Base-by-base conservation (phyloP, 805 yeast species). In the Ogataea salicorniae region DNA sequence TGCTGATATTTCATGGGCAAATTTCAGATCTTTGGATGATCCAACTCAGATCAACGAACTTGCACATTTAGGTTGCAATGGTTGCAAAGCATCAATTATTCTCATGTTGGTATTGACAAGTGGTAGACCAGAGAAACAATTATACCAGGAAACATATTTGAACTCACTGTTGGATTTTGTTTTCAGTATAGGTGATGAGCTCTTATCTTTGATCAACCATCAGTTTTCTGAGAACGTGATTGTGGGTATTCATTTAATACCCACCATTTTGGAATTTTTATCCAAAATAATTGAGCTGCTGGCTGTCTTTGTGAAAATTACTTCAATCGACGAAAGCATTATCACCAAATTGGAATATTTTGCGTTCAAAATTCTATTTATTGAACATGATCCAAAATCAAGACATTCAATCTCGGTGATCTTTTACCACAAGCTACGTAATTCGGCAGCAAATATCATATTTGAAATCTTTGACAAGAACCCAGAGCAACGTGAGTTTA, bases 281-380 rank as follows among this genome's bases (percentile, higher is more conserved):
- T 31, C 50, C 8, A 48, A 40, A n/a, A 34, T 26, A 26, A 26
- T 26, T 20, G 50, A 49, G 9, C 52, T 56, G 20, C 36, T 67
- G 2, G 46, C 60, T 5, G 38, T 20, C 2, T 62, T 51, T 36
- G 45, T 58, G 6, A 34, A 37, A 8, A 8, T 4, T 1, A 43
- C 48, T 8, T 54, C 56, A 38, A 43, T 73, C 37, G 79, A 80
- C 46, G 91, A 84, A 37, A 70, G 67, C 3, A 56, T 75, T 0
- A 58, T 84, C 9, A 81, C 89, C 0, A 77, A 75, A 51, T 55
- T 87, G 29, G 87, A 84, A 50, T 84, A 79, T 54, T 60, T 80
- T 22, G 63, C 75, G 7, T 54, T 71, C 7, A 62, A 61, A 33
- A 54, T 73, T 1, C 58, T 82, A 1, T 80, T 78, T 52, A 54